Percentiles rank a stretch among this genome's conserved stretches.
Conservation (phyloP, 2,329 filamentous ascomycete species). For the Setomelanomma holmii region DNA sequence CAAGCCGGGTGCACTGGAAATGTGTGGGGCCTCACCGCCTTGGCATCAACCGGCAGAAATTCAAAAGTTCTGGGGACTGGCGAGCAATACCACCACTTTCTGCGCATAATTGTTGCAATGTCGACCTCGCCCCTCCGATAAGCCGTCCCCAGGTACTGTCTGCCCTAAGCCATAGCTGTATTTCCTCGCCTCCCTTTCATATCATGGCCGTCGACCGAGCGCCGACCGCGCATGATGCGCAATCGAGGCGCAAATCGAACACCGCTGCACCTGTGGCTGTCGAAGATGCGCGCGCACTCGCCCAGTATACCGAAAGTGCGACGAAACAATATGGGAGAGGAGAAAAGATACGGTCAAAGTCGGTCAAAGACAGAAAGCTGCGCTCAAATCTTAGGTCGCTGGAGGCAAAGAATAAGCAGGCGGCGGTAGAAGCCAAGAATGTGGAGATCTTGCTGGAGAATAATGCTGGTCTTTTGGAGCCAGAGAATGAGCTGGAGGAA, state of each 20-base stretch:
- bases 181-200: background rate
- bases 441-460: slow-evolving; percentile 94
- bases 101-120: background rate
- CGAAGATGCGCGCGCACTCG: slow-evolving; percentile 38
- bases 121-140: background rate
- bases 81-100: background rate
- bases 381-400: slow-evolving; percentile 78
- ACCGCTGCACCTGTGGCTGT: slow-evolving; percentile 28
- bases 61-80: background rate
- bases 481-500: slow-evolving; percentile 85
- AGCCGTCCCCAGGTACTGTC: too few species aligned
- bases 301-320: slow-evolving; percentile 55
- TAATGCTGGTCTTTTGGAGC: slow-evolving; percentile 81
- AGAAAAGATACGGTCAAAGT: slow-evolving; percentile 72
- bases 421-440: slow-evolving; percentile 85
- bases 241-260: slow-evolving; percentile 32
- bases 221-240: slow-evolving; percentile 19
- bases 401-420: slow-evolving; percentile 83
- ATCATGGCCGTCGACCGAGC: slow-evolving; percentile 32
- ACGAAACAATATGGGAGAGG: slow-evolving; percentile 86
- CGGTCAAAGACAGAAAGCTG: slow-evolving; percentile 87
- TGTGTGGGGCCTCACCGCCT: background rate
- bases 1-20: too few species aligned
- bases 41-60: background rate
- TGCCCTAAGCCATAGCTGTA: too few species aligned